Conservation (phyloP, 768 basidiomycete species). For the Mycena filopes region DNA sequence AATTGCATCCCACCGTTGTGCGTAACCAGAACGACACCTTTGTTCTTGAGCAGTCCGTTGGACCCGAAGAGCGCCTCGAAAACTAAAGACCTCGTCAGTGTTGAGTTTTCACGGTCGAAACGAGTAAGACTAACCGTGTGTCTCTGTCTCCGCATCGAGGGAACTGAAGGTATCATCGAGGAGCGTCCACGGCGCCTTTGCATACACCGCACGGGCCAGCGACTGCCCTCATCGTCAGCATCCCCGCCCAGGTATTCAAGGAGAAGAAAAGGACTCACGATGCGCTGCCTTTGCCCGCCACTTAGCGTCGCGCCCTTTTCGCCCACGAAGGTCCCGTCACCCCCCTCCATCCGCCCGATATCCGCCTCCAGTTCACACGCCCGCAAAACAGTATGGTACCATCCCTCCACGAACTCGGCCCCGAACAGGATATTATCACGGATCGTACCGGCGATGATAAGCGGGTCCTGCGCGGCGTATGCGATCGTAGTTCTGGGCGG, state of each 20-base stretch:
- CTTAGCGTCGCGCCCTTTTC: constrained; percentile 68
- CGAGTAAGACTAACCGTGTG: constrained; percentile 40
- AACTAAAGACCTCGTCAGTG: background rate
- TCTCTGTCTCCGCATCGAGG: constrained; percentile 62
- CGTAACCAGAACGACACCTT: background rate
- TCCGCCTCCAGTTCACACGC: constrained; percentile 23
- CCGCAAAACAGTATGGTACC: constrained; percentile 23
- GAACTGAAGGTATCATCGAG: constrained; percentile 71
- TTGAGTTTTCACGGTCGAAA: background rate
- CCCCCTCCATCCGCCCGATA: constrained; percentile 34
- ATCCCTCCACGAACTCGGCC: constrained; percentile 6
- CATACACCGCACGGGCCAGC: constrained; percentile 69
- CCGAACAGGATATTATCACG: constrained; percentile 29
- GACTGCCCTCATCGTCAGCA: constrained; percentile 32
- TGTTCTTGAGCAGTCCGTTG: background rate
- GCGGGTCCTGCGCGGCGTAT: constrained; percentile 22
- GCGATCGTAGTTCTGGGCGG: background rate
- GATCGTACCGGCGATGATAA: constrained; percentile 17
- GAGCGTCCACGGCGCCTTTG: constrained; percentile 65
- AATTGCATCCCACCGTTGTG: background rate
- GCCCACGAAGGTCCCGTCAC: constrained; percentile 71
- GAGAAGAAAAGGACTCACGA: constrained; percentile 39
- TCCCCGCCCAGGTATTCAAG: background rate
- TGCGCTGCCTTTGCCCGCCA: constrained; percentile 72
- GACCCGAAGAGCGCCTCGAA: constrained; percentile 39